A percentile compares a stretch with the other conserved stretches of the same genome.
Conservation (phyloP, 2,329 filamentous ascomycete species). For the Trichoderma koningii region DNA sequence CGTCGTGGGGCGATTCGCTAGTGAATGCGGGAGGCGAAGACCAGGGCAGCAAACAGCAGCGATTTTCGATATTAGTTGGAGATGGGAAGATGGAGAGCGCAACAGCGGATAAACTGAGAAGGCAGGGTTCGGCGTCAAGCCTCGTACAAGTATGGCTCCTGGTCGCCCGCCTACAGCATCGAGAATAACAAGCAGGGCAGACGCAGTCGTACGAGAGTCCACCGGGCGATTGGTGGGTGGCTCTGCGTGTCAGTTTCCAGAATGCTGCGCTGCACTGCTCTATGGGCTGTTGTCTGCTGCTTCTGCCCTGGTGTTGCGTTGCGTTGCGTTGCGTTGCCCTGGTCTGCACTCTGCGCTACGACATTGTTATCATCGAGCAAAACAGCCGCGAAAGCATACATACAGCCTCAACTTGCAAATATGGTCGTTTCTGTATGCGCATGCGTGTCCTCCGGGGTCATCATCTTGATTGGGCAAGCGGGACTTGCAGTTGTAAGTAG, state of each 20-base stretch:
- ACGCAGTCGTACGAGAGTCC: too few relatives aligned
- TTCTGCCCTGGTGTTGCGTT: not conserved
- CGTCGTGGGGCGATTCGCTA: conserved; percentile 24
- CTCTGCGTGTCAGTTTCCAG: not conserved
- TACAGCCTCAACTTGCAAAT: not conserved
- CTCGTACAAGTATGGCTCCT: not conserved
- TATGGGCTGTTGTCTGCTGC: not conserved
- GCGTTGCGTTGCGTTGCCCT: conserved; percentile 13
- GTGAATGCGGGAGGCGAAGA: conserved; percentile 25
- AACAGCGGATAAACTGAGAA: conserved; percentile 10
- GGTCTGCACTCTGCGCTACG: conserved; percentile 11
- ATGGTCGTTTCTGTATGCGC: not conserved
- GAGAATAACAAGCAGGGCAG: too few relatives aligned
- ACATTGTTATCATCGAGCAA: conserved; percentile 21
- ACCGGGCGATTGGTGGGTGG: not conserved
- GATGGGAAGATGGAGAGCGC: not conserved
- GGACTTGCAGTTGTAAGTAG: not conserved
- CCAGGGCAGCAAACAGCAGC: conserved; percentile 15
- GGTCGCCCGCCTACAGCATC: too few relatives aligned
- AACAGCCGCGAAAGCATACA: not conserved
- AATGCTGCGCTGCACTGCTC: conserved; percentile 6
- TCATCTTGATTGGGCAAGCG: not conserved
- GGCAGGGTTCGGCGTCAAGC: conserved; percentile 13
- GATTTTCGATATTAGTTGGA: conserved; percentile 18
- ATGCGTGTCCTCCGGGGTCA: not conserved